Evolutionary conservation across 2,329 filamentous ascomycete species (phyloP), one percentile per base, ranked within the genome.

Genomic region (Fusarium sp.): DNA sequence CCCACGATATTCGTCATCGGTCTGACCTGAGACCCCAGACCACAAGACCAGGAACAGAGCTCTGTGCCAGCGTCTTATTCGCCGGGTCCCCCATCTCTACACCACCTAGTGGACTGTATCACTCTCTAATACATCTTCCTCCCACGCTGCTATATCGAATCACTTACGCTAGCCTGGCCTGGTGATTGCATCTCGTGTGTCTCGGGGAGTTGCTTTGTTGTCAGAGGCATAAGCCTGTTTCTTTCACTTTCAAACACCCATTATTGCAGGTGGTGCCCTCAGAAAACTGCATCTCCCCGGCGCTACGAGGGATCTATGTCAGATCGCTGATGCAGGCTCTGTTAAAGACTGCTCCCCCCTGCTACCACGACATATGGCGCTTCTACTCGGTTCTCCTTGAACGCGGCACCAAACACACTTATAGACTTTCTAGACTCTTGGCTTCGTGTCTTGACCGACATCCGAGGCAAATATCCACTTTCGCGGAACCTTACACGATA

Each of bases 1-100:
- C 65, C 72, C 72, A 73, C 60, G 62, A 63, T 68, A 71, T 75
- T 75, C 73, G 73, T 73, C 73, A 76, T 74, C 72, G 41, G 34
- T 55, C 48, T 65, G 62, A 62, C 37, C 52, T 60, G 30, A 59
- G 28, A 62, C 51, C 51, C 52, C 53, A 57, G 64, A 60, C 68
- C 68, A 72, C 59, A 68, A 53, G 60, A 65, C 58, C 54, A 54
- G 56, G 50, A 59, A 43, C 51, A 36, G 37, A 50, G 18, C 27
- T 40, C 40, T 36, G 60, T 43, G 27, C 54, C 43, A 34, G 15
- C 41, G 18, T 57, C 52, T 40, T 61, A 72, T 73, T 75, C 65
- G 72, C 51, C 62, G 52, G 31, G 18, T 30, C 44, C 51, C 18
- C 40, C 51, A 60, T 51, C 36, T 53, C 62, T 67, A 30, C 28